These are phyloP conservation scores for Diaporthe citrichinensis DNA, from an alignment of 2,329 filamentous ascomycete genomes.

Conservation along the genomic window DNA sequence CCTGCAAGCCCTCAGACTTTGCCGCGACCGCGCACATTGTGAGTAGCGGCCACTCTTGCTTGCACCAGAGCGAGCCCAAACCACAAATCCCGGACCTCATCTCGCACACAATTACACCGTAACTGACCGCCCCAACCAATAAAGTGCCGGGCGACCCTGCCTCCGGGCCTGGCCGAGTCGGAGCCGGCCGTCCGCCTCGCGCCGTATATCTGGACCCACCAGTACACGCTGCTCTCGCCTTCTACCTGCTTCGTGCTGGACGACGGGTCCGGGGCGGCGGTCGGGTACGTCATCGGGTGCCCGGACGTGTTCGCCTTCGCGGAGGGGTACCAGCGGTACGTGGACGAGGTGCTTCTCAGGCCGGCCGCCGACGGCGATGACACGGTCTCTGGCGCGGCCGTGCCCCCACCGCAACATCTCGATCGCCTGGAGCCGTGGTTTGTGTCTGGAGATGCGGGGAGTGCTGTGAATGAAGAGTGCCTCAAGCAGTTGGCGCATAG, in stretches of 20 bases:
- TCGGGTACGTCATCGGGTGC: slow-evolving; percentile 65
- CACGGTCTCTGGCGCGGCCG: slow-evolving; percentile 37
- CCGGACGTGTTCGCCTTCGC: slow-evolving; percentile 59
- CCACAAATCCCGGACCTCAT: too few species aligned
- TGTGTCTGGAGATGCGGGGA: slow-evolving; percentile 43
- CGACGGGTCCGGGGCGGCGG: slow-evolving; percentile 58
- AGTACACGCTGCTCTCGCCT: slow-evolving; percentile 62
- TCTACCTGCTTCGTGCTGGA: slow-evolving; percentile 63
- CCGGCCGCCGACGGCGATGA: slow-evolving; percentile 35
- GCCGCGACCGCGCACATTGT: slow-evolving; percentile 12
- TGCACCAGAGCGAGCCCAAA: too few species aligned
- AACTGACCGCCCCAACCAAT: background rate
- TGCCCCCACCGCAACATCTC: slow-evolving; percentile 48
- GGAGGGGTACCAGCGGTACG: slow-evolving; percentile 56
- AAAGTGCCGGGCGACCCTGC: slow-evolving; percentile 64
- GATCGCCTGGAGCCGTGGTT: slow-evolving; percentile 51
- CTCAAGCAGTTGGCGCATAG: slow-evolving; percentile 60
- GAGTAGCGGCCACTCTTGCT: too few species aligned
- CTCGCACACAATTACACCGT: too few species aligned
- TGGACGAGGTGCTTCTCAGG: slow-evolving; percentile 48
- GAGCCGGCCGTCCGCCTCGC: slow-evolving; percentile 54
- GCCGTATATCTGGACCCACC: slow-evolving; percentile 67
- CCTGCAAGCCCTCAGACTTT: slow-evolving; percentile 18
- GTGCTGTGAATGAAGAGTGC: slow-evolving; percentile 50
- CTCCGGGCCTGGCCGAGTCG: slow-evolving; percentile 56